Evolutionary conservation across 768 basidiomycete genomes (phyloP).

Genomic region (Calocera cornea): DNA sequence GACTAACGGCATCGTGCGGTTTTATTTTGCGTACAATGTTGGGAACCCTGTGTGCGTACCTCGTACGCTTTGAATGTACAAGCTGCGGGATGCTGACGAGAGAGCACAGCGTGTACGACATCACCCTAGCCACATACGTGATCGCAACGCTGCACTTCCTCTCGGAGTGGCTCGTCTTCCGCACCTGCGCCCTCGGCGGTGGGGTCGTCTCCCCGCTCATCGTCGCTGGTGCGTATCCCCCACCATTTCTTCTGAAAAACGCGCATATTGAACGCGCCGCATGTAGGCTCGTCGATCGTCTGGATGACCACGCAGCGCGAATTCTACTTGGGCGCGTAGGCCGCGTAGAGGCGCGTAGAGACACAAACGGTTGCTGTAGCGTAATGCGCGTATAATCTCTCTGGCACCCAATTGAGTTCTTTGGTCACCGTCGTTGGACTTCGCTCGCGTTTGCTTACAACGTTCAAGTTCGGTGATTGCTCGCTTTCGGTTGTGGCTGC

Average conservation of each 20-base stretch:
- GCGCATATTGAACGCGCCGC: too few species aligned
- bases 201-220: constrained; percentile 62
- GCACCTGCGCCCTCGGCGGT: constrained; percentile 47
- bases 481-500: too few species aligned
- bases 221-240: constrained; percentile 58
- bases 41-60: constrained; percentile 56
- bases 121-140: constrained; percentile 75
- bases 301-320: constrained; percentile 83
- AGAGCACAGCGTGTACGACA: constrained; percentile 50
- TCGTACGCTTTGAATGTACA: not conserved
- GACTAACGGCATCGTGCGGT: constrained; percentile 66
- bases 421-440: too few species aligned
- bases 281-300: constrained; percentile 50
- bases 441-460: not conserved
- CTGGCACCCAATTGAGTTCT: too few species aligned
- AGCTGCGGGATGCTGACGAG: constrained; percentile 9
- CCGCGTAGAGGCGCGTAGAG: too few species aligned
- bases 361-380: not conserved
- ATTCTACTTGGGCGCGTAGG: constrained; percentile 43
- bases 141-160: constrained; percentile 83
- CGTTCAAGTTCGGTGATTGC: too few species aligned
- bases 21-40: constrained; percentile 84
- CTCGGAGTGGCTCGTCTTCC: constrained; percentile 73
- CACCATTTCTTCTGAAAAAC: constrained; percentile 4
- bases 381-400: not conserved